A percentile compares a stretch with the other conserved stretches of the same genome.
Evolutionary conservation across 345 rosid genomes (phyloP).

Genomic region (Combretum micranthum): DNA sequence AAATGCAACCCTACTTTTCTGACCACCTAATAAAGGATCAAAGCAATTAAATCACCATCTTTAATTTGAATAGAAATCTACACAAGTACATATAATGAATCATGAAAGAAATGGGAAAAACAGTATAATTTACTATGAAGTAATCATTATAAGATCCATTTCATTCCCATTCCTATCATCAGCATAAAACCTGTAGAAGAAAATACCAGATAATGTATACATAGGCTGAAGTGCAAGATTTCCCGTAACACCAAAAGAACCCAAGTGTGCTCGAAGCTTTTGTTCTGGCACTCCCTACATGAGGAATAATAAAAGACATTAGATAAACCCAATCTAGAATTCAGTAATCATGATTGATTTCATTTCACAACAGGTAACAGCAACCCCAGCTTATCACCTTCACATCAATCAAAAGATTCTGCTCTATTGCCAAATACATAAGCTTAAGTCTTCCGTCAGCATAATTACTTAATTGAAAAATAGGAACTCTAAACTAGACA

Average conservation of each 20-base stretch:
- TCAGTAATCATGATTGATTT: too few species aligned
- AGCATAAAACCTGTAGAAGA: not conserved
- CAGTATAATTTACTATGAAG: not conserved
- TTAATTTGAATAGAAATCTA: not conserved
- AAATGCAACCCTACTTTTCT: conserved; percentile 98
- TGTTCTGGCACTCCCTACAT: conserved; percentile 93
- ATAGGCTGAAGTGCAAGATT: conserved; percentile 98
- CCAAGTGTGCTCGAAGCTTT: conserved; percentile 86
- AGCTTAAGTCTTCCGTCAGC: too few species aligned
- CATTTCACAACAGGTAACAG: too few species aligned
- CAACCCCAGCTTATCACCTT: too few species aligned
- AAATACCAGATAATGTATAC: conserved; percentile 92
- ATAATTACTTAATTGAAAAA: too few species aligned
- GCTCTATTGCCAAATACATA: too few species aligned
- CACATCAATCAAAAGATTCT: too few species aligned
- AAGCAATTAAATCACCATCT: not conserved
- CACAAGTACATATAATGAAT: not conserved
- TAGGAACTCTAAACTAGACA: too few species aligned
- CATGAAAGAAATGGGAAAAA: not conserved
- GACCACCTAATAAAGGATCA: conserved; percentile 62
- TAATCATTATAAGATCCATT: conserved; percentile 1
- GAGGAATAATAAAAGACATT: conserved; percentile 13
- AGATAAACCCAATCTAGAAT: not conserved
- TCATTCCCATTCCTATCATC: not conserved
- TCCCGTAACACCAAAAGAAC: conserved; percentile 97